Conservation (phyloP, 306 rosid genomes). For the Vigna reflexopilosa region DNA sequence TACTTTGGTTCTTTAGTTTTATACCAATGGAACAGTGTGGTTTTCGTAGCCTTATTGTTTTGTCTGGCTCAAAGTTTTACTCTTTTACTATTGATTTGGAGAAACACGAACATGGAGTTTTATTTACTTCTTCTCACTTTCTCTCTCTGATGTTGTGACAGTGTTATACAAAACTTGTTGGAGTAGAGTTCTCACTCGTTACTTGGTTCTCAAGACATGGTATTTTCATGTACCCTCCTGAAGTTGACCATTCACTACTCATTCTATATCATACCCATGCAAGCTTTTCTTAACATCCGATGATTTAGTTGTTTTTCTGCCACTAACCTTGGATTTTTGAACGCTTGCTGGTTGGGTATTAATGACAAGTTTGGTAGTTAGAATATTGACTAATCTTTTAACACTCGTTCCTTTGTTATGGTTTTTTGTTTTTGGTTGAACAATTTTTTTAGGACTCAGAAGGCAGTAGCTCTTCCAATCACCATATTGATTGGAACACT, state of each 20-base stretch:
- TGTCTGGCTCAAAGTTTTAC: background rate
- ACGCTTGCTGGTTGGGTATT: background rate
- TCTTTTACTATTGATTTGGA: background rate
- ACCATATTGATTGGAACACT: constrained; percentile 29
- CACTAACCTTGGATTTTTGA: background rate
- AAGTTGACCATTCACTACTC: background rate
- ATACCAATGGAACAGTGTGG: background rate
- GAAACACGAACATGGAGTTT: background rate
- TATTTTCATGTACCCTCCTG: constrained; percentile 1
- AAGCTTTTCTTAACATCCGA: background rate
- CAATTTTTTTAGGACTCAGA: constrained; percentile 4
- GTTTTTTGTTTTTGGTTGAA: background rate
- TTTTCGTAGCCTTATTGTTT: background rate
- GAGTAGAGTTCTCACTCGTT: background rate
- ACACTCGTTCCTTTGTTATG: background rate
- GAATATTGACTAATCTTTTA: background rate
- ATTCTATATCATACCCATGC: background rate
- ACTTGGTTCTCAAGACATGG: constrained; percentile 16
- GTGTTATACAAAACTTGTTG: background rate
- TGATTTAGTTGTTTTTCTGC: background rate
- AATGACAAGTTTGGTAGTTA: background rate
- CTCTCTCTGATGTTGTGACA: background rate
- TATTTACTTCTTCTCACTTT: background rate
- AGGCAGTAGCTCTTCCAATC: background rate
- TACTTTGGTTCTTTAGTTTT: background rate